phyloP scores from a whole-genome alignment of 75 land plant genomes.

The Isoetes taiwanensis region DNA sequence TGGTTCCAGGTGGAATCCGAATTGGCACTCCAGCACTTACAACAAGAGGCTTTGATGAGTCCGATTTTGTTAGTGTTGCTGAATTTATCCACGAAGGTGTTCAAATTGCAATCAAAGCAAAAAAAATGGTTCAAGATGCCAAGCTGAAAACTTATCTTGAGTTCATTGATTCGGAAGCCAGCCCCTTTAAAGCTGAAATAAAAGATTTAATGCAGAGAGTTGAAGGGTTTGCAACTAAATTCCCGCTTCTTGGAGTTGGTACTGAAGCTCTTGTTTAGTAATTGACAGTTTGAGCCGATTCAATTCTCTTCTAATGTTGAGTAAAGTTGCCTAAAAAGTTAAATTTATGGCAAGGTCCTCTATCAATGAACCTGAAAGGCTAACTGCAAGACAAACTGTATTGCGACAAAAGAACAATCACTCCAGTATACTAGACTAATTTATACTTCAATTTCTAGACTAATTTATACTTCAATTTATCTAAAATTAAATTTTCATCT shows the following conservation, averaged over 20 bases:
- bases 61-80: constrained; percentile 51
- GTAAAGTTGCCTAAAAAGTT: too few relatives aligned
- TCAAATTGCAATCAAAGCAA: constrained; percentile 50
- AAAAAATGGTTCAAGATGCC: constrained; percentile 27
- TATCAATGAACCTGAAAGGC: too few relatives aligned
- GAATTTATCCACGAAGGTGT: constrained; percentile 88
- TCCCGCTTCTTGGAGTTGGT: constrained; percentile 82
- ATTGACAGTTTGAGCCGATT: too few relatives aligned
- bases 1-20: constrained; percentile 97
- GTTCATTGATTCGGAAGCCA: constrained; percentile 40
- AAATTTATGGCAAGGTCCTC: too few relatives aligned
- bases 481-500: too few relatives aligned
- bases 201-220: constrained; percentile 44
- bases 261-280: too few relatives aligned
- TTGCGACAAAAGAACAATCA: too few relatives aligned
- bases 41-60: constrained; percentile 60
- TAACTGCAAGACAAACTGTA: too few relatives aligned
- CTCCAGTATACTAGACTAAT: too few relatives aligned
- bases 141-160: constrained; percentile 76
- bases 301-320: too few relatives aligned
- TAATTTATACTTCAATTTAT: too few relatives aligned
- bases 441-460: too few relatives aligned
- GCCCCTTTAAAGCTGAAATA: constrained; percentile 26
- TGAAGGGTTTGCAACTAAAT: constrained; percentile 51
- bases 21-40: constrained; percentile 98